A percentile compares a stretch with the other conserved stretches of the same genome.
Conservation (phyloP, 805 yeast genomes). For the Wickerhamiella qilinensis region DNA sequence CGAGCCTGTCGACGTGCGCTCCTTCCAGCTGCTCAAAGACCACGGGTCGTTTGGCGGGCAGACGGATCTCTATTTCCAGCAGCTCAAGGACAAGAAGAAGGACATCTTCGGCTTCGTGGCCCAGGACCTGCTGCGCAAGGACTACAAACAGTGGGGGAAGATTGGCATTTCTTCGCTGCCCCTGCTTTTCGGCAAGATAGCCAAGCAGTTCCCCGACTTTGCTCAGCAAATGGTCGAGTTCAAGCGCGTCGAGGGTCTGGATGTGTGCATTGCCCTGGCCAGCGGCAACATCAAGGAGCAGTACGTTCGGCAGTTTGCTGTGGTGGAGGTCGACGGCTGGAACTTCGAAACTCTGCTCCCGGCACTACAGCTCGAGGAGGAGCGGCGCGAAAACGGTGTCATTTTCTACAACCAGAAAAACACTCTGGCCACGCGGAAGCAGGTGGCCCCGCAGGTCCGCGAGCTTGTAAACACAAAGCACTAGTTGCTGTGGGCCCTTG, state of each 20-base stretch:
- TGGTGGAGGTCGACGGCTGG: slow-evolving; percentile 18
- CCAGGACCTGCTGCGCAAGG: slow-evolving; percentile 57
- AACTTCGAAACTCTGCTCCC: slow-evolving; percentile 7
- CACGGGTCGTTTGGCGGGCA: slow-evolving; percentile 11
- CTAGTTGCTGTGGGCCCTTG: neutral
- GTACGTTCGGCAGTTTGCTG: slow-evolving; percentile 32
- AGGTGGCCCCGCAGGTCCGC: slow-evolving; percentile 53
- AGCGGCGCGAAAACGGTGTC: slow-evolving; percentile 7
- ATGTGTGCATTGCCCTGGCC: slow-evolving; percentile 33
- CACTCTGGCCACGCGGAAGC: slow-evolving; percentile 60
- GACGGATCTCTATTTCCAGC: slow-evolving; percentile 16
- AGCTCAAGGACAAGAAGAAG: slow-evolving; percentile 35
- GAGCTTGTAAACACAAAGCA: slow-evolving; percentile 5
- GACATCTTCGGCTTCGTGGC: slow-evolving; percentile 45
- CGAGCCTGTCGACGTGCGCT: slow-evolving; percentile 39
- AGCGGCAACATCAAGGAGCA: slow-evolving; percentile 23
- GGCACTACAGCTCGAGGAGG: slow-evolving; percentile 7
- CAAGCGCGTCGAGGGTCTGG: slow-evolving; percentile 23
- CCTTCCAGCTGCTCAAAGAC: slow-evolving; percentile 25
- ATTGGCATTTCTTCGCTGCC: slow-evolving; percentile 72
- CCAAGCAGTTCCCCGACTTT: slow-evolving; percentile 17
- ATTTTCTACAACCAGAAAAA: slow-evolving; percentile 33
- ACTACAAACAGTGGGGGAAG: slow-evolving; percentile 56
- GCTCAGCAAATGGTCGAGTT: slow-evolving; percentile 18
- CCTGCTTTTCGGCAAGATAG: slow-evolving; percentile 42